phyloP scores from a whole-genome alignment of 257 asterid genomes.

The Capsicum chinense region DNA sequence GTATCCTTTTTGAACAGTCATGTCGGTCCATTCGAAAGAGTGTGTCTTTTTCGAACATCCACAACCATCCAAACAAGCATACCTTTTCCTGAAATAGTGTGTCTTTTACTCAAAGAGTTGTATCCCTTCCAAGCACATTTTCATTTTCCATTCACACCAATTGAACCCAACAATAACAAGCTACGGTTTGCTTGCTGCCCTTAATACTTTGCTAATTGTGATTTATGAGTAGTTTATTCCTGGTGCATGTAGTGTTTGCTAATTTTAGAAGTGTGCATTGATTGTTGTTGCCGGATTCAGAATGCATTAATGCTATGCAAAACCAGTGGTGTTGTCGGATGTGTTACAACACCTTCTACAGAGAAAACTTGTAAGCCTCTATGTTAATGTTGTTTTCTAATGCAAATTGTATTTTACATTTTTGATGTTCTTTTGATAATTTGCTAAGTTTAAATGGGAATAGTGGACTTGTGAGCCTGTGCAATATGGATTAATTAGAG shows the following conservation, averaged over 20 bases:
- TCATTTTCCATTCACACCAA: no score
- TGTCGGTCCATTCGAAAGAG: no score
- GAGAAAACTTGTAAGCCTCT: conserved; percentile 59
- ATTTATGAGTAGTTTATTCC: no score
- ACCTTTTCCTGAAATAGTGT: no score
- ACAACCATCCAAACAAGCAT: no score
- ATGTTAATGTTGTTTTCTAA: background rate
- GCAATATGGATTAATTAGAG: background rate
- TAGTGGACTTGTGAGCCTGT: background rate
- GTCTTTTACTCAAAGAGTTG: no score
- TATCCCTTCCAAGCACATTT: no score
- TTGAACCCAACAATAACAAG: no score
- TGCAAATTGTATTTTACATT: background rate
- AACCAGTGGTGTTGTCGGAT: conserved; percentile 49
- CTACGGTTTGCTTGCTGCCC: no score
- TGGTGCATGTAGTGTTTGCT: background rate
- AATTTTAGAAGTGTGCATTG: background rate
- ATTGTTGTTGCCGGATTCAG: conserved; percentile 50
- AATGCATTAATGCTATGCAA: conserved; percentile 52
- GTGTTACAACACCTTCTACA: conserved; percentile 67
- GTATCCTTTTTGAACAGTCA: no score
- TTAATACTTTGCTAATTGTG: no score
- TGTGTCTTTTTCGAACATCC: no score
- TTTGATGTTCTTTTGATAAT: background rate
- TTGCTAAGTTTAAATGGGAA: background rate